Conservation (phyloP, 208 protist genomes). For the Porcisia hertigi region DNA sequence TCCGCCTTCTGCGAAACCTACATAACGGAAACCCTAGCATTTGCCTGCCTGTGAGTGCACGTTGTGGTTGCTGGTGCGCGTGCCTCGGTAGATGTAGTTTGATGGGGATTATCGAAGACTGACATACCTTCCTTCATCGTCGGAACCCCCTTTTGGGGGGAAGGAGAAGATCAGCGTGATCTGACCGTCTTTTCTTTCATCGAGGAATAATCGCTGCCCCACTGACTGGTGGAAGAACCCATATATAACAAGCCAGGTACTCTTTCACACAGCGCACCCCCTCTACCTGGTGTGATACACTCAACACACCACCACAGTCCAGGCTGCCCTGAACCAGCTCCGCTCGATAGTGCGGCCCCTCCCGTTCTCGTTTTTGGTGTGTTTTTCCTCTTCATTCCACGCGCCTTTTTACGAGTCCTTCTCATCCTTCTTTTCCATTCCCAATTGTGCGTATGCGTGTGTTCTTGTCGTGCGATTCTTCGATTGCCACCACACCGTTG, state of each 20-base stretch:
- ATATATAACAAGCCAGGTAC: not conserved
- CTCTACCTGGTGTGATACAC: not conserved
- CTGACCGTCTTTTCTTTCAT: no score
- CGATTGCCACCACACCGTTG: not conserved
- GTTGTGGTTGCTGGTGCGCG: not conserved
- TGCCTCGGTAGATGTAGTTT: not conserved
- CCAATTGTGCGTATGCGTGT: not conserved
- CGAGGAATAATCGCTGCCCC: not conserved
- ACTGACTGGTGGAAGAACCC: not conserved
- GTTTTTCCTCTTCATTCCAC: not conserved
- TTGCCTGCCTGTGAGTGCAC: not conserved
- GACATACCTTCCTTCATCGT: not conserved
- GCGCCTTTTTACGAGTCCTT: no score
- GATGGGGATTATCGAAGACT: not conserved
- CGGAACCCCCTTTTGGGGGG: not conserved
- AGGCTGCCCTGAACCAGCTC: not conserved
- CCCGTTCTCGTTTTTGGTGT: not conserved
- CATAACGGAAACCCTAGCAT: not conserved
- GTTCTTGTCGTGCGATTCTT: not conserved
- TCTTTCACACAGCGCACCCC: not conserved
- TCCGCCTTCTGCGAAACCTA: not conserved
- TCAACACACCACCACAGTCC: not conserved
- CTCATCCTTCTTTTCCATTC: not conserved
- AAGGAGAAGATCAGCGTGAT: not conserved
- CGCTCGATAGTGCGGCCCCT: no score